phyloP scores from a whole-genome alignment of 257 asterid species.

The Nicotiana otophora region DNA sequence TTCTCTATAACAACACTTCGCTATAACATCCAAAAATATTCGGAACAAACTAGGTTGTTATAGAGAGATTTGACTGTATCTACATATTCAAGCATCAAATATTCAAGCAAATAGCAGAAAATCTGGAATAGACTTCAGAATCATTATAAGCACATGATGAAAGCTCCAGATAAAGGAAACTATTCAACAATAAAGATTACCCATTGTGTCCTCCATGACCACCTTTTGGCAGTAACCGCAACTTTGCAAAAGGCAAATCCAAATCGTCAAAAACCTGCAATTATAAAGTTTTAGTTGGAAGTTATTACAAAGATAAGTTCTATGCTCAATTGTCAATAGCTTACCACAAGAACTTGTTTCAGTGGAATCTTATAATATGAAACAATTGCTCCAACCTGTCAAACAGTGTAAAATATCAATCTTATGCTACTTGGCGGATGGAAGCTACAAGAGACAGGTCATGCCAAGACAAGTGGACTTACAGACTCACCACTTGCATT shows the following conservation, averaged over 20 bases:
- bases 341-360: constrained; percentile 93
- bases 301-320: not conserved
- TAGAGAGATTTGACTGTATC: too few species aligned
- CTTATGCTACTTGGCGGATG: constrained; percentile 5
- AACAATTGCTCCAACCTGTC: constrained; percentile 84
- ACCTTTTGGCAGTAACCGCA: constrained; percentile 89
- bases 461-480: constrained; percentile 48
- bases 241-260: constrained; percentile 88
- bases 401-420: constrained; percentile 18
- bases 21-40: too few species aligned
- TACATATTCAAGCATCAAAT: not conserved
- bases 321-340: constrained; percentile 2
- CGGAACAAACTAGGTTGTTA: too few species aligned
- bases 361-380: constrained; percentile 89
- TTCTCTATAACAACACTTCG: too few species aligned
- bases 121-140: not conserved
- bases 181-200: constrained; percentile 31
- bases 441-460: constrained; percentile 1
- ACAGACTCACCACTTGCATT: constrained; percentile 99
- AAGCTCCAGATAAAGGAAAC: not conserved
- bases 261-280: constrained; percentile 82
- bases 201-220: constrained; percentile 99
- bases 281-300: not conserved
- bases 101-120: not conserved
- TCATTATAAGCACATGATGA: not conserved